These are phyloP conservation scores for Cicer arietinum DNA, from an alignment of 306 rosid species.

Conservation along the genomic window DNA sequence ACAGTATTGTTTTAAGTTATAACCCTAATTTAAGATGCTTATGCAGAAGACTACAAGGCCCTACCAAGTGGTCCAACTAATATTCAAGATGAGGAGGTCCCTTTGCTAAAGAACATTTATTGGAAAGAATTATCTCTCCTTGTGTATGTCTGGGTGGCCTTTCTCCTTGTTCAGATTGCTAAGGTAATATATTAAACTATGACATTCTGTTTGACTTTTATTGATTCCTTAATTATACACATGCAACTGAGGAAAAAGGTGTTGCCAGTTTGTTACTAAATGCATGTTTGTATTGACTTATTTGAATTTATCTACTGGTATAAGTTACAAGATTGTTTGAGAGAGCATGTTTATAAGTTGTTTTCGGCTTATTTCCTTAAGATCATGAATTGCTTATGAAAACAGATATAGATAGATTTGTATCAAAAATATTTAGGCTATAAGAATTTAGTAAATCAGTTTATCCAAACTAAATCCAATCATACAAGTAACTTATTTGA, in stretches of 20 bases:
- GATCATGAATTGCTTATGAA: no score
- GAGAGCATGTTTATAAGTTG: no score
- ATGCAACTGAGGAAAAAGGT: background rate
- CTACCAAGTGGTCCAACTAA: conserved; percentile 65
- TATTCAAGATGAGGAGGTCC: conserved; percentile 60
- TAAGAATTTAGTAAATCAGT: no score
- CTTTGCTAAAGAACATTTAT: conserved; percentile 55
- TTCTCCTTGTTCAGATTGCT: conserved; percentile 71
- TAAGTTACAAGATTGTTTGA: no score
- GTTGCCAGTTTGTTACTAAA: no score
- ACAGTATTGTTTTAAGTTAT: background rate
- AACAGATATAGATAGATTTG: no score
- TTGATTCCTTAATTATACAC: conserved; percentile 1
- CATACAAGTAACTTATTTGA: no score
- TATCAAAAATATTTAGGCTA: no score
- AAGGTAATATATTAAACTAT: conserved; percentile 56
- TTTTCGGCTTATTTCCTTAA: no score
- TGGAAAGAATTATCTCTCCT: conserved; percentile 77
- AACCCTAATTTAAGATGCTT: conserved; percentile 50
- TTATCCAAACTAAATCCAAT: no score
- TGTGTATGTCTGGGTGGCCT: conserved; percentile 77
- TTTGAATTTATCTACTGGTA: no score
- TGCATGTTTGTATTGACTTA: no score
- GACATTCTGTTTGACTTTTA: background rate
- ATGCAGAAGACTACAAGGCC: conserved; percentile 62